phyloP scores from a whole-genome alignment of 306 rosid species.

The Rosa lucieae region DNA sequence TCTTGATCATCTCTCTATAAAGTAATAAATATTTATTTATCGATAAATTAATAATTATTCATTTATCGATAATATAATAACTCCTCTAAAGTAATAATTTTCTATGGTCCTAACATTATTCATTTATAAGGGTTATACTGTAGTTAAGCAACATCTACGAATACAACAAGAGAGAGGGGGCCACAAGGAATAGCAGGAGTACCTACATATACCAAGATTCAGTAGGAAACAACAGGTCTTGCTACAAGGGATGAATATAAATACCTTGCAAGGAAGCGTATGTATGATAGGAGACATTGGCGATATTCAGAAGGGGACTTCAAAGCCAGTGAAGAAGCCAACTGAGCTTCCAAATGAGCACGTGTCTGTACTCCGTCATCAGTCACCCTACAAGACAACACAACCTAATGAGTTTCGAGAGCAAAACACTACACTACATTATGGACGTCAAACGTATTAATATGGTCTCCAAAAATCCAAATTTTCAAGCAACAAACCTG shows the following conservation, averaged over 20 bases:
- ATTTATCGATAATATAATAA: too few species aligned
- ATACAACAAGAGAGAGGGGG: background rate
- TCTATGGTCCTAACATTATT: too few species aligned
- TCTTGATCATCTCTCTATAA: too few species aligned
- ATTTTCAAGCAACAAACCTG: constrained; percentile 59
- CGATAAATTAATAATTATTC: too few species aligned
- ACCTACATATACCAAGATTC: background rate
- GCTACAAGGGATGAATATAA: constrained; percentile 1
- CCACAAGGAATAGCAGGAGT: background rate
- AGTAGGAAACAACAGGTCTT: background rate
- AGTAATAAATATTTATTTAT: too few species aligned
- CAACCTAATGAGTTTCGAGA: constrained; percentile 21
- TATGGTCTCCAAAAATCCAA: background rate
- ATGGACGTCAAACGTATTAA: background rate
- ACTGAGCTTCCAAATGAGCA: constrained; percentile 92
- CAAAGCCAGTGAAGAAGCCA: constrained; percentile 85
- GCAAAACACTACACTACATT: constrained; percentile 4
- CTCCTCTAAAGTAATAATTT: too few species aligned
- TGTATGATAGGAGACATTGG: constrained; percentile 81
- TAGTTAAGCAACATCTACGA: background rate
- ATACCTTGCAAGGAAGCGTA: constrained; percentile 92
- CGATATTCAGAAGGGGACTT: constrained; percentile 91
- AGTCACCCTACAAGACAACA: constrained; percentile 63
- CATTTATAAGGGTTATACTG: too few species aligned
- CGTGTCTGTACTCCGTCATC: constrained; percentile 98